Base-by-base conservation (phyloP, 2,329 filamentous ascomycete genomes). In the Ophiostoma triangulosporum region DNA sequence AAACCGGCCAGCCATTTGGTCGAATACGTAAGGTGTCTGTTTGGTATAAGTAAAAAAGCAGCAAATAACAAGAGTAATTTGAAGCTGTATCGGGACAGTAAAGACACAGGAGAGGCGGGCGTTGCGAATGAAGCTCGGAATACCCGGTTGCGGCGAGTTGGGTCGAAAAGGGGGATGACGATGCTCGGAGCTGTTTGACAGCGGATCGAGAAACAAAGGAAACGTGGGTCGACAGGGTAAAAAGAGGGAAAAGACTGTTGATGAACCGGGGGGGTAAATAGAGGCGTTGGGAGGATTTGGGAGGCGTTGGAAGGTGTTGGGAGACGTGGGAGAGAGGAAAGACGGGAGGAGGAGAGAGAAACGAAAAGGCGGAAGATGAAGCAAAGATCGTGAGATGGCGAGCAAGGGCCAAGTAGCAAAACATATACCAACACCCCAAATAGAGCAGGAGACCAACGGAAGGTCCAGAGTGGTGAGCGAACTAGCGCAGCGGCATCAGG, bases 1-100 rank as follows among this genome's bases (percentile, higher is more conserved):
- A 66, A 83, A 83, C 66, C 80, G 78, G 66, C 77, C 76, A 65
- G 78, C 70, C 78, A 81, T 81, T 67, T 56, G 49, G 52, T 51
- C 49, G 49, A 51, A 12, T 24, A 38, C 33, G 29, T 12, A 20
- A 15, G 11, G 46, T 33, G 29, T 33, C 15, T 20, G 26, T 22
- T 31, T 17, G 27, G 20, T n/a, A 29, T 29, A 9, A 26, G 8
- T 6, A 14, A 22, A 24, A 12, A 29, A n/a, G n/a, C 12, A 4
- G 43, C 3, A 22, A 9, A 9, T 29, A 17, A 26, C 24, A 26
- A 17, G 12, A 17, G 24, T 26, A 17, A 26, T 33, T 24, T 31
- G 24, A 12, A 53, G 54, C 48, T 52, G 24, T n/a, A n/a, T n/a
- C n/a, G 31, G 29, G 36, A 27, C n/a, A 33, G 11, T 6, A 14